These are phyloP conservation scores for Rubroshorea leprosula DNA, from an alignment of 345 rosid genomes.

Conservation along the genomic window DNA sequence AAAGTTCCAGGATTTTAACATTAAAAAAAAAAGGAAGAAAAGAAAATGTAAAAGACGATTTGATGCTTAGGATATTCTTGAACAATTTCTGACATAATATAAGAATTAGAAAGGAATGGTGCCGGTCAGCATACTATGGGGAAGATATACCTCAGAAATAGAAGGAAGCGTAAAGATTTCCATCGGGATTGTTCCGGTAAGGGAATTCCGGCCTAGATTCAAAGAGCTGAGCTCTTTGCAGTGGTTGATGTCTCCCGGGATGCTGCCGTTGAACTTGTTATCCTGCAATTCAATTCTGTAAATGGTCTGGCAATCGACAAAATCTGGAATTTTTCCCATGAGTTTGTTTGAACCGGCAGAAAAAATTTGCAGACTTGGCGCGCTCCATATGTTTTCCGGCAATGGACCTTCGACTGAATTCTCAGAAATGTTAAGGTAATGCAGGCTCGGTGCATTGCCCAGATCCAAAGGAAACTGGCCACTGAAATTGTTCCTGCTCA, in stretches of 20 bases:
- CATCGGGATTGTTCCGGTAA: slow-evolving; percentile 76
- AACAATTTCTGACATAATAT: too few relatives aligned
- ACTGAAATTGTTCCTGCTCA: slow-evolving; percentile 63
- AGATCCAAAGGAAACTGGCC: slow-evolving; percentile 70
- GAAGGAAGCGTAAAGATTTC: slow-evolving; percentile 71
- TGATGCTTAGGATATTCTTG: too few relatives aligned
- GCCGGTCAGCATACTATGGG: slow-evolving; percentile 69
- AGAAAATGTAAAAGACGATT: too few relatives aligned
- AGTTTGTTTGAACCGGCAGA: slow-evolving; percentile 58
- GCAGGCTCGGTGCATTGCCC: slow-evolving; percentile 48
- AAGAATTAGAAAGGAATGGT: slow-evolving; percentile 78
- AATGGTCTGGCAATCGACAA: slow-evolving; percentile 55
- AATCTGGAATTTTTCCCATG: slow-evolving; percentile 62
- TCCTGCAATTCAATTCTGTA: slow-evolving; percentile 78
- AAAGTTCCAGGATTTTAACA: too few relatives aligned
- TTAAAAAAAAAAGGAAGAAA: too few relatives aligned
- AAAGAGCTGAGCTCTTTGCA: slow-evolving; percentile 73
- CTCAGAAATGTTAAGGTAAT: slow-evolving; percentile 69
- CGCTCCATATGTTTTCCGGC: slow-evolving; percentile 60
- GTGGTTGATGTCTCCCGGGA: slow-evolving; percentile 79
- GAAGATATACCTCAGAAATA: slow-evolving; percentile 70
- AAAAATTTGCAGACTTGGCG: slow-evolving; percentile 61
- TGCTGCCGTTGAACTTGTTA: slow-evolving; percentile 60
- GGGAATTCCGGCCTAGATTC: slow-evolving; percentile 64
- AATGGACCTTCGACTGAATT: slow-evolving; percentile 46